A percentile compares a stretch with the other conserved stretches of the same genome.
These are phyloP conservation scores for Yamadazyma pseudoaaseri DNA, from an alignment of 1,139 yeast species.

Conservation along the genomic window DNA sequence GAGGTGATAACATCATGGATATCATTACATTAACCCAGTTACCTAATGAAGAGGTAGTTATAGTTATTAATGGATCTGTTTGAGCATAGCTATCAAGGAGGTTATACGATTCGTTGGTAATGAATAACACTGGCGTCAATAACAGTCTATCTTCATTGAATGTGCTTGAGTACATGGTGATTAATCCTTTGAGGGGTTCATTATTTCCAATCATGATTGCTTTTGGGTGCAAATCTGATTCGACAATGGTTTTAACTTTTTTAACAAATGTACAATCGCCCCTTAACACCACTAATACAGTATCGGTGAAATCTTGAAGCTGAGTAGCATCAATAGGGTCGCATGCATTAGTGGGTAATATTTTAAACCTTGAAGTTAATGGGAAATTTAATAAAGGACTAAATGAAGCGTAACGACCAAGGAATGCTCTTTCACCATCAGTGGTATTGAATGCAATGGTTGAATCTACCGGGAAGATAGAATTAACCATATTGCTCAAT, in stretches of 20 bases:
- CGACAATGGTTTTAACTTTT: slow-evolving; percentile 32
- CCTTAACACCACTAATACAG: slow-evolving; percentile 34
- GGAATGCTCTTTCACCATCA: slow-evolving; percentile 17
- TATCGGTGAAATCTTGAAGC: slow-evolving; percentile 18
- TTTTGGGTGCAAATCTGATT: slow-evolving; percentile 28
- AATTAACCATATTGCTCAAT: slow-evolving; percentile 34
- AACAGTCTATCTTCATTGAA: slow-evolving; percentile 40
- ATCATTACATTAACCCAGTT: slow-evolving; percentile 39
- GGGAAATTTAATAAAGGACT: slow-evolving; percentile 32
- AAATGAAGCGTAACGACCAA: slow-evolving; percentile 45
- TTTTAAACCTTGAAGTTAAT: slow-evolving; percentile 22
- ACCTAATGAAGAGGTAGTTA: slow-evolving; percentile 38
- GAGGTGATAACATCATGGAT: slow-evolving; percentile 46
- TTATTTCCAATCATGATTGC: slow-evolving; percentile 43
- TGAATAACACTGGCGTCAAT: slow-evolving; percentile 36
- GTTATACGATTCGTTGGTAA: slow-evolving; percentile 37
- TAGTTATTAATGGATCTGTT: slow-evolving; percentile 15
- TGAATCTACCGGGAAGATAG: slow-evolving; percentile 45
- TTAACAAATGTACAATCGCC: slow-evolving; percentile 46
- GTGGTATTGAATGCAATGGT: slow-evolving; percentile 30
- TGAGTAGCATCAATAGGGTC: slow-evolving; percentile 10
- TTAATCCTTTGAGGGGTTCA: slow-evolving; percentile 37
- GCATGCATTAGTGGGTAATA: slow-evolving; percentile 35
- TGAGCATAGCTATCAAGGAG: slow-evolving; percentile 16
- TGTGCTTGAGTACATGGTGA: slow-evolving; percentile 44